Conservation (phyloP, 2,329 filamentous ascomycete species). For the Paracorniculantispora psalliotae region DNA sequence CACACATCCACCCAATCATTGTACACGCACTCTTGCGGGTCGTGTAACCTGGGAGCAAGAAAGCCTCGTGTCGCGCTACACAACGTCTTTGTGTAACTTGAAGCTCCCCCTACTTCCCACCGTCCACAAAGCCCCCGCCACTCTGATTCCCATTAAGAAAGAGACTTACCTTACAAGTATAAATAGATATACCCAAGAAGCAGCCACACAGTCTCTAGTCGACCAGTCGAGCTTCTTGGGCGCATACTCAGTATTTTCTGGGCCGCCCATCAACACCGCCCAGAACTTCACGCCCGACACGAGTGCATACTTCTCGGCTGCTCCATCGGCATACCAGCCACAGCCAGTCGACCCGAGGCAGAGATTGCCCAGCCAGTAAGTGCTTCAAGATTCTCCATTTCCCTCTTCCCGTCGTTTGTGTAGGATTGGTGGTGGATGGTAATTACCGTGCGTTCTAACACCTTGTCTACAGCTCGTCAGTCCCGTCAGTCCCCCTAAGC, state of each 20-base stretch:
- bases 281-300: too few relatives aligned
- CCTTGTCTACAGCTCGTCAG: background rate
- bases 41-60: background rate
- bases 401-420: background rate
- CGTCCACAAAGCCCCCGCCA: background rate
- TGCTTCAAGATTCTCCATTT: background rate
- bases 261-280: background rate
- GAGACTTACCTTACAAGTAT: conserved; percentile 2
- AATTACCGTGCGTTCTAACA: background rate
- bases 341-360: background rate
- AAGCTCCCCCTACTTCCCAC: background rate
- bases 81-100: background rate
- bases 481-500: background rate
- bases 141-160: background rate
- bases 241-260: too few relatives aligned
- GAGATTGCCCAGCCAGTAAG: background rate
- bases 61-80: background rate
- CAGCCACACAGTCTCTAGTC: too few relatives aligned
- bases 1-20: conserved; percentile 2
- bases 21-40: conserved; percentile 1
- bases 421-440: background rate
- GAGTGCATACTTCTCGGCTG: background rate
- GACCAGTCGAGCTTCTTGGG: too few relatives aligned
- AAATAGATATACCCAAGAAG: background rate
- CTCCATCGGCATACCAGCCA: too few relatives aligned